Percentiles rank a stretch among this genome's conserved stretches.
These are phyloP conservation scores for Miamiensis avidus DNA, from an alignment of 169 alveolate genomes.

Conservation along the genomic window DNA sequence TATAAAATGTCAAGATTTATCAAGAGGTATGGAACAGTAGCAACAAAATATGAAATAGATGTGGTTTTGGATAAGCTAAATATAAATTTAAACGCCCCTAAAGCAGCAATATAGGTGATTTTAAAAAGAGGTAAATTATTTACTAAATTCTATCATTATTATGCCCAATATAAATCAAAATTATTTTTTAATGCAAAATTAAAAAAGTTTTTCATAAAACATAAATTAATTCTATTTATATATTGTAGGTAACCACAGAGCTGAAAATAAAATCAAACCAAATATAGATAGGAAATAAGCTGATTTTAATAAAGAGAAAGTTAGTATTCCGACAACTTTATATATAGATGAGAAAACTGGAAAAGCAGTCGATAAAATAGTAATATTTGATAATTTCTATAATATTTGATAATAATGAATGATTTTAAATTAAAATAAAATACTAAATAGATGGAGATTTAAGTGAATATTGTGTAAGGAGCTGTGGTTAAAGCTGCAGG, in stretches of 20 bases:
- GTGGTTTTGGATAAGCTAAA: not conserved
- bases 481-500: not conserved
- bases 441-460: not conserved
- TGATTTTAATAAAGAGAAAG: not conserved
- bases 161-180: too few species aligned
- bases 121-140: not conserved
- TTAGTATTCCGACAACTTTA: not conserved
- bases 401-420: too few species aligned
- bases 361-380: not conserved
- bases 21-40: not conserved
- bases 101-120: not conserved
- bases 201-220: too few species aligned
- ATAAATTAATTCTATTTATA: too few species aligned
- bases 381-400: not conserved
- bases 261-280: not conserved
- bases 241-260: not conserved
- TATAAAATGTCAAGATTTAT: not conserved
- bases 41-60: not conserved
- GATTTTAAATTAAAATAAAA: too few species aligned
- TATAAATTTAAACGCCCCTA: not conserved
- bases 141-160: too few species aligned
- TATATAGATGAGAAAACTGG: not conserved
- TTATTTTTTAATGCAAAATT: too few species aligned
- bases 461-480: not conserved
- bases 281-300: not conserved